These are phyloP conservation scores for Colletotrichum nymphaeae DNA, from an alignment of 2,329 filamentous ascomycete genomes.

Conservation along the genomic window DNA sequence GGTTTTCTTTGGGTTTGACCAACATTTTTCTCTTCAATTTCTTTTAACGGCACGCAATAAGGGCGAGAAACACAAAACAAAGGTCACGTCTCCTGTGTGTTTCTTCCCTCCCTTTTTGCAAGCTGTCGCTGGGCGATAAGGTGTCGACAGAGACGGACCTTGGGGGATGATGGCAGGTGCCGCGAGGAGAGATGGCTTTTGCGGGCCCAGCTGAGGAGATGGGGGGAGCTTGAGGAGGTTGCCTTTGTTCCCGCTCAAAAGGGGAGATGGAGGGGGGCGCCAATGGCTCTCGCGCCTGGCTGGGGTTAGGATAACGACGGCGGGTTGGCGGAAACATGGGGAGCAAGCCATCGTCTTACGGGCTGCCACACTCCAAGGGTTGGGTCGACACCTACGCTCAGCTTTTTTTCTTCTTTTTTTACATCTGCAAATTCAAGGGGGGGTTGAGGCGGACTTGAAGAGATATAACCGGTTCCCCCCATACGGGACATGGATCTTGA, in stretches of 20 bases:
- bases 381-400: not conserved
- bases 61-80: not conserved
- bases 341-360: not conserved
- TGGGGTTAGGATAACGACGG: not conserved
- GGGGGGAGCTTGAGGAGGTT: not conserved
- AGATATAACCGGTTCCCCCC: not conserved
- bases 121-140: not conserved
- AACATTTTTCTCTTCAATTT: not conserved
- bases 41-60: not conserved
- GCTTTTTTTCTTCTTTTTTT: not conserved
- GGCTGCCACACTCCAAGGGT: constrained; percentile 14
- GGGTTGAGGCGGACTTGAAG: not conserved
- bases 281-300: not conserved
- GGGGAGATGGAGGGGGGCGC: not conserved
- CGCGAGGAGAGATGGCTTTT: not conserved
- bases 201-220: not conserved
- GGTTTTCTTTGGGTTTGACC: not conserved
- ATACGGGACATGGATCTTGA: not conserved
- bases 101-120: not conserved
- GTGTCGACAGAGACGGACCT: constrained; percentile 14
- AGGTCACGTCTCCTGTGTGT: not conserved
- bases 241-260: not conserved
- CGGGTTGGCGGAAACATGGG: not conserved
- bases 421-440: not conserved
- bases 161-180: not conserved